These are phyloP conservation scores for Brassica nigra DNA, from an alignment of 345 rosid genomes.

Conservation along the genomic window DNA sequence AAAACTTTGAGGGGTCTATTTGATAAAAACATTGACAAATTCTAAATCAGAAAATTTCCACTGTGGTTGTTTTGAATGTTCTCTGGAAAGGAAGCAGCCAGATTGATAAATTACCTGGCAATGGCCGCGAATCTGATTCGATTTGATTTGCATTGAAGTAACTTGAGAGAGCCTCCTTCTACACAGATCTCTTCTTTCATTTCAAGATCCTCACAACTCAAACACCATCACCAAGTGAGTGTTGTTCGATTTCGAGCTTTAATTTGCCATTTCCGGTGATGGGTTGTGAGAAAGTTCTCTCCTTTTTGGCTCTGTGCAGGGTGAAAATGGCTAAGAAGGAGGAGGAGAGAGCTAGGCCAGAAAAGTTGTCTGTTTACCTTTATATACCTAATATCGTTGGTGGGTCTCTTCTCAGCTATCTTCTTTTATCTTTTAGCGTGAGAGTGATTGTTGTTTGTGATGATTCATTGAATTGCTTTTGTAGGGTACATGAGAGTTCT, in stretches of 20 bases:
- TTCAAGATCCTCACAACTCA: background rate
- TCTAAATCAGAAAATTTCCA: constrained; percentile 19
- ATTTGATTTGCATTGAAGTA: constrained; percentile 26
- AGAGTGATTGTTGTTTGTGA: constrained; percentile 11
- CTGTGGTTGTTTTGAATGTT: constrained; percentile 11
- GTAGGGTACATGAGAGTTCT: constrained; percentile 80
- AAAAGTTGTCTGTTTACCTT: constrained; percentile 72
- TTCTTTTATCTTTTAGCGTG: background rate
- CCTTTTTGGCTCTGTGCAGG: constrained; percentile 21
- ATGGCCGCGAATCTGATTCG: constrained; percentile 13
- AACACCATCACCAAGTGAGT: constrained; percentile 12
- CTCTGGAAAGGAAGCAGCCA: background rate
- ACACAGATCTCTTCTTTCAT: constrained; percentile 22
- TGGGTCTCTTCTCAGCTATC: background rate
- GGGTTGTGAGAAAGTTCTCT: constrained; percentile 11
- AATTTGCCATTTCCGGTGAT: constrained; percentile 6
- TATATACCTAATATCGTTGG: constrained; percentile 94
- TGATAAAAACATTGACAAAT: constrained; percentile 1
- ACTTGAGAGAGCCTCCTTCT: background rate
- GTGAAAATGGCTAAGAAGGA: constrained; percentile 66
- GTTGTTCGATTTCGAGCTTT: constrained; percentile 3
- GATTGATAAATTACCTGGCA: background rate
- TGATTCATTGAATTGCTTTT: constrained; percentile 21
- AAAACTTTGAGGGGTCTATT: constrained; percentile 13
- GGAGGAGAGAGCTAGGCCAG: constrained; percentile 56